Evolutionary conservation across 805 yeast genomes (phyloP), one percentile per base, ranked within the genome.

Genomic region (Lipomyces spencermartinsiae): DNA sequence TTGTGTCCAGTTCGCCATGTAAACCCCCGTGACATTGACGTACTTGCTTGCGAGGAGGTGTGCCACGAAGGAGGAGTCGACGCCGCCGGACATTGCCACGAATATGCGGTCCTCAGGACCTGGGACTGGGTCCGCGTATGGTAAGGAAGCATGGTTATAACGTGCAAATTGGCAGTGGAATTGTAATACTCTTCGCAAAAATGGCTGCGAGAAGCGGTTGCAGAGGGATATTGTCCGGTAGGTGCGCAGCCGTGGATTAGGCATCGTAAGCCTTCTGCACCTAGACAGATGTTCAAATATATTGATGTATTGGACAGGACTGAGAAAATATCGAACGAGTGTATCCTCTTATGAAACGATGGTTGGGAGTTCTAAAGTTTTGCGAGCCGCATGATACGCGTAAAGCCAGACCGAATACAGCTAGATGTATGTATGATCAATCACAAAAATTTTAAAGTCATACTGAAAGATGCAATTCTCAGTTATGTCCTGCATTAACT

Each of bases 61-160:
- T 0, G 98, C 98, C 2, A 90, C 86, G 0, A 93, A 92, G 0
- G 97, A 89, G 0, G 98, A 93, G 78, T 95, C 99, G 0, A 95
- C 98, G 0, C 99, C 99, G 0, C 97, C 91, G 0, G 97, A 92
- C 97, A 95, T 91, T 7, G 98, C 97, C 4, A 95, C 86, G 25
- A 90, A 80, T 29, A 94, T 85, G 63, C 31, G 22, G 59, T 68
- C 71, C 34, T 63, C 59, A 4, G 67, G 61, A 7, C 33, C 35
- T 9, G 69, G 69, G 16, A 29, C 37, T n/a, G 53, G 64, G 35
- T 61, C 68, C 31, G 43, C 54, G 35, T 67, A 67, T 22, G 43
- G 14, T 7, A 12, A 53, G 29, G 56, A 53, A 9, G n/a, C 34
- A 31, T 43, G 49, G 49, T 19, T n/a, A 19, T 43, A 43, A 19